Percentiles rank a stretch among this genome's conserved stretches.
Conservation (phyloP, 352 stramenopile species). For the Aphanomyces cochlioides region DNA sequence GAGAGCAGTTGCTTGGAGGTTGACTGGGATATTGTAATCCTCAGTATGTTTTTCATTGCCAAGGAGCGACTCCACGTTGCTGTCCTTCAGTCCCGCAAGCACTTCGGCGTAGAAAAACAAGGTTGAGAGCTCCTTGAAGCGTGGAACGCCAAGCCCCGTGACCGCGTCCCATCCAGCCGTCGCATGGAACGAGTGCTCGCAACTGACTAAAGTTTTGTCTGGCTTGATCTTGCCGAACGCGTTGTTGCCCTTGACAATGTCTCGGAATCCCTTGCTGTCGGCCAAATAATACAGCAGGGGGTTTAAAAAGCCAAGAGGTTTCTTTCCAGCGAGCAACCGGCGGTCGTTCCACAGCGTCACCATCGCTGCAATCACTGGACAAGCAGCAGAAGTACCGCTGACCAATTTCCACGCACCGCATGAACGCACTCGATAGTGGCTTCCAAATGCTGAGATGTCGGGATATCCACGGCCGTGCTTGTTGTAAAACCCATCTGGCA, state of each 20-base stretch:
- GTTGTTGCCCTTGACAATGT: constrained; percentile 85
- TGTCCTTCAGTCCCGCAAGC: background rate
- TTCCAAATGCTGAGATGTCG: constrained; percentile 77
- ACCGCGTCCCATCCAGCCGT: constrained; percentile 81
- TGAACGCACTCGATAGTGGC: constrained; percentile 62
- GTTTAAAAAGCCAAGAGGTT: constrained; percentile 82
- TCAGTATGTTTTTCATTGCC: constrained; percentile 1
- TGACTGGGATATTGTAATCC: background rate
- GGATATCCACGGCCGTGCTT: constrained; percentile 81
- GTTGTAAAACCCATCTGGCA: constrained; percentile 48
- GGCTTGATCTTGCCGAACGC: constrained; percentile 38
- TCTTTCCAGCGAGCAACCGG: constrained; percentile 68
- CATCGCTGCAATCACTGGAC: constrained; percentile 79
- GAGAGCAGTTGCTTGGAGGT: background rate
- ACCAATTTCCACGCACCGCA: constrained; percentile 44
- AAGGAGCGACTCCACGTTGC: background rate
- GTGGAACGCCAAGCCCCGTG: constrained; percentile 77
- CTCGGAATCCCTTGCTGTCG: constrained; percentile 58
- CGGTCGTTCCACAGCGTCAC: constrained; percentile 86
- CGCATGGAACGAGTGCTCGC: constrained; percentile 75
- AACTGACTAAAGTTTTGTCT: constrained; percentile 39
- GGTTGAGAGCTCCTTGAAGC: constrained; percentile 42
- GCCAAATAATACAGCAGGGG: constrained; percentile 71
- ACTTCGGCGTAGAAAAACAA: constrained; percentile 14
- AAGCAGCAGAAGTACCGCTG: constrained; percentile 82